Conservation (phyloP, 108 stramenopile genomes). For the Schizochytrium sp. region DNA sequence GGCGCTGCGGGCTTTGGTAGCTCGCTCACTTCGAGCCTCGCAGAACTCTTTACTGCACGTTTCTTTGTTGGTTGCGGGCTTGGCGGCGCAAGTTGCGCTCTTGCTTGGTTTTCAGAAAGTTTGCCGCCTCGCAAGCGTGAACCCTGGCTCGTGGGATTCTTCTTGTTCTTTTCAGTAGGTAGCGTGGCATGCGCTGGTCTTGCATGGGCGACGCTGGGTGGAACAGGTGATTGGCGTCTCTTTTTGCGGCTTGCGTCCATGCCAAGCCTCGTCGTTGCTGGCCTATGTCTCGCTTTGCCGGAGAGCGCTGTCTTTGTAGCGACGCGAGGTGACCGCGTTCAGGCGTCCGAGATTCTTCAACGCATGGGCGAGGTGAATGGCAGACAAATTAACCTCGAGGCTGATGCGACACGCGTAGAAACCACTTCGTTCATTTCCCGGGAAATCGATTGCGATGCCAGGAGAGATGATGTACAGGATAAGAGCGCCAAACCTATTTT, state of each 20-base stretch:
- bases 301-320: not conserved
- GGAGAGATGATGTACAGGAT: not conserved
- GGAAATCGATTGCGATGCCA: not conserved
- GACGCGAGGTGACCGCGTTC: no score
- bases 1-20: not conserved
- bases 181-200: not conserved
- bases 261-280: not conserved
- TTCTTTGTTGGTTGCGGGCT: not conserved
- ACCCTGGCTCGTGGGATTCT: not conserved
- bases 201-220: not conserved
- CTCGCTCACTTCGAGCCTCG: not conserved
- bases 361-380: not conserved
- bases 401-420: no score
- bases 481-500: not conserved
- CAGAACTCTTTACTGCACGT: not conserved
- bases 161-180: not conserved
- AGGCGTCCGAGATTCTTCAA: not conserved
- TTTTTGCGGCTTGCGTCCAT: not conserved
- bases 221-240: not conserved
- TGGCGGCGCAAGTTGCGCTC: not conserved
- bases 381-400: not conserved
- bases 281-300: not conserved
- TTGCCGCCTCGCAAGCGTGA: not conserved
- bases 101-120: not conserved
- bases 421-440: not conserved